phyloP scores from a whole-genome alignment of 441 rosid species.

The Capsella rubella region DNA sequence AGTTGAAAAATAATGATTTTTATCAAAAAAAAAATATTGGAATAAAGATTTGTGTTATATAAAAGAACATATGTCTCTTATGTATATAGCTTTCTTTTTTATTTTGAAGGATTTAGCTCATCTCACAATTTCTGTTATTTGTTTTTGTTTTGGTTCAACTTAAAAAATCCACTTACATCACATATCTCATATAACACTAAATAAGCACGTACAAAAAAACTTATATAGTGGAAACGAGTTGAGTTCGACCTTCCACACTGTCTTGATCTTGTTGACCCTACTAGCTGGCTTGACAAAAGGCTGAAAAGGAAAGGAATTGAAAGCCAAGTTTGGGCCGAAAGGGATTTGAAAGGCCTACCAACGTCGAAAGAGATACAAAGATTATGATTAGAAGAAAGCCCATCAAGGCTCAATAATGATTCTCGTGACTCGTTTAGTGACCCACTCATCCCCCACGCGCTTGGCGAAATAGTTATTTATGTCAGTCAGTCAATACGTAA shows the following conservation, averaged over 20 bases:
- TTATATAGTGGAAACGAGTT: background rate
- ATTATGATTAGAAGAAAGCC: slow-evolving; percentile 18
- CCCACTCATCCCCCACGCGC: slow-evolving; percentile 8
- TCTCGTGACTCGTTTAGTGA: background rate
- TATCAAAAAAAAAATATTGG: background rate
- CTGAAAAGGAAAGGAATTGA: background rate
- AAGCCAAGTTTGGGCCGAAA: slow-evolving; percentile 22
- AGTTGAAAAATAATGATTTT: background rate
- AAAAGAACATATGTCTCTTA: background rate
- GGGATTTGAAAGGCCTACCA: slow-evolving; percentile 2
- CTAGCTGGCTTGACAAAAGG: background rate
- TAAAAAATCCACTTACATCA: too few species aligned
- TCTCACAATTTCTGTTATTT: too few species aligned
- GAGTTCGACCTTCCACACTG: background rate
- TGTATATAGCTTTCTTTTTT: background rate
- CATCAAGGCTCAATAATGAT: slow-evolving; percentile 6
- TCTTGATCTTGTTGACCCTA: background rate
- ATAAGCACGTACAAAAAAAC: background rate
- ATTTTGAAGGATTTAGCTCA: background rate
- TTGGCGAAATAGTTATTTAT: slow-evolving; percentile 4
- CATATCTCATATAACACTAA: background rate
- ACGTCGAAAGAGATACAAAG: background rate
- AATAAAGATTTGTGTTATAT: background rate
- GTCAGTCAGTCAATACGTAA: slow-evolving; percentile 2
- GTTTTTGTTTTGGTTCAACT: too few species aligned